These are phyloP conservation scores for Cyathus striatus DNA, from an alignment of 768 basidiomycete species.

Conservation along the genomic window DNA sequence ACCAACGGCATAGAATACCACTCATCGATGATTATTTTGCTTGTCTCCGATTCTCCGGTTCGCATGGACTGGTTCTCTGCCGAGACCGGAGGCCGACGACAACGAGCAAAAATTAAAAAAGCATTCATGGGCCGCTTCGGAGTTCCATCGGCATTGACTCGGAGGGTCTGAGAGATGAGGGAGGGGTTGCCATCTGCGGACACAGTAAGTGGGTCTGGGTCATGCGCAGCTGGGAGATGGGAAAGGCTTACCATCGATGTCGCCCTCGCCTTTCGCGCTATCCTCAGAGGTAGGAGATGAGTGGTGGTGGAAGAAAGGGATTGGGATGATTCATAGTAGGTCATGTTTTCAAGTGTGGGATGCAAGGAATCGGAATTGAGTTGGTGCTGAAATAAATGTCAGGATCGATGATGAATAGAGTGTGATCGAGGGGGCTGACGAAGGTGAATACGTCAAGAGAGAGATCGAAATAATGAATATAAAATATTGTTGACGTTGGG, in stretches of 20 bases:
- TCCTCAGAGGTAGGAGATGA: slow-evolving; percentile 59
- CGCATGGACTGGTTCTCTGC: slow-evolving; percentile 88
- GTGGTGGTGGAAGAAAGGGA: slow-evolving; percentile 32
- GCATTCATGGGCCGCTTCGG: slow-evolving; percentile 92
- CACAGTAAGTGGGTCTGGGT: too few relatives aligned
- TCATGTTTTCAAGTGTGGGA: slow-evolving; percentile 13
- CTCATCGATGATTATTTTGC: slow-evolving; percentile 82
- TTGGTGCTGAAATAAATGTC: slow-evolving; percentile 32
- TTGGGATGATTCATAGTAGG: slow-evolving; percentile 7
- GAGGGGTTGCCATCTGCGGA: slow-evolving; percentile 34
- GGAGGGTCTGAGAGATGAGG: slow-evolving; percentile 74
- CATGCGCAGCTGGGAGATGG: too few relatives aligned
- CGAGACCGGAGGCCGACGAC: slow-evolving; percentile 76
- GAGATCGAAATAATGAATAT: slow-evolving; percentile 27
- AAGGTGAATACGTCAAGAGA: slow-evolving; percentile 37
- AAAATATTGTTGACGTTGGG: slow-evolving; percentile 29
- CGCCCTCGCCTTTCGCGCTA: slow-evolving; percentile 39
- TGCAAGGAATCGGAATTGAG: neutral
- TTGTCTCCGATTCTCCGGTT: slow-evolving; percentile 86
- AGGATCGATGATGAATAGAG: slow-evolving; percentile 37
- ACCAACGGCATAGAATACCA: slow-evolving; percentile 80
- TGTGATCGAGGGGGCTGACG: slow-evolving; percentile 27
- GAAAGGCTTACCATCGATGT: slow-evolving; percentile 37
- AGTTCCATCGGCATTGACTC: slow-evolving; percentile 81
- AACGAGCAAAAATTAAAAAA: slow-evolving; percentile 89